Evolutionary conservation across 2,329 filamentous ascomycete genomes (phyloP), one percentile per base, ranked within the genome.

Genomic region (Incumbomyces lentus): DNA sequence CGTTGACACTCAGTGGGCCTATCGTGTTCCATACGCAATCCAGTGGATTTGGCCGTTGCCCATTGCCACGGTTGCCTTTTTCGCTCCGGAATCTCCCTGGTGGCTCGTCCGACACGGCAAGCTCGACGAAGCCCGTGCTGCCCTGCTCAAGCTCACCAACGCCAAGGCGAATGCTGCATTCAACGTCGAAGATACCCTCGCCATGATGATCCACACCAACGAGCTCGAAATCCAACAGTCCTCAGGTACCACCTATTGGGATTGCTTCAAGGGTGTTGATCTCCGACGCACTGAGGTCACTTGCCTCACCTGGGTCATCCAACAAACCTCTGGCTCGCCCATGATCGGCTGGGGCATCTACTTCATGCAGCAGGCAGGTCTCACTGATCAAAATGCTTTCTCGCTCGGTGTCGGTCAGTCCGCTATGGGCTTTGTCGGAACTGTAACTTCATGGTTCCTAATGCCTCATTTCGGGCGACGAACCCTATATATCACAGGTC

Each of bases 311-410:
- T 70, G 64, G 63, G 52, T 61, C 2, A 60, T 62, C 8, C 80
- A 84, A 56, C 79, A 81, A 16, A 66, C 82, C 1, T 76, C 74
- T 43, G 79, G 80, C 17, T 78, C 79, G 52, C 76, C 79, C 13
- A 74, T 83, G 54, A 78, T 80, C 44, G 76, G 76, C 45, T 84
- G 81, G 54, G 78, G 52, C 17, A 82, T 76, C 2, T 79, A 79
- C 56, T 78, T 80, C 55, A 55, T 70, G 48, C 64, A 74, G 51
- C 72, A 76, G 55, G 76, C 68, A 14, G 67, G 68, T 5, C 56
- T 70, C n/a, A 47, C 40, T 34, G 38, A 49, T 37, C 32, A 18
- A 40, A 52, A 63, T 37, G 61, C 67, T 0, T 70, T 68, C 48
- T 59, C 58, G 12, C 52, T 71, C 29, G 60, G 62, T 1, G 67